A percentile compares a stretch with the other conserved stretches of the same genome.
These are phyloP conservation scores for Suillus variegatus DNA, from an alignment of 768 basidiomycete genomes.

Conservation along the genomic window DNA sequence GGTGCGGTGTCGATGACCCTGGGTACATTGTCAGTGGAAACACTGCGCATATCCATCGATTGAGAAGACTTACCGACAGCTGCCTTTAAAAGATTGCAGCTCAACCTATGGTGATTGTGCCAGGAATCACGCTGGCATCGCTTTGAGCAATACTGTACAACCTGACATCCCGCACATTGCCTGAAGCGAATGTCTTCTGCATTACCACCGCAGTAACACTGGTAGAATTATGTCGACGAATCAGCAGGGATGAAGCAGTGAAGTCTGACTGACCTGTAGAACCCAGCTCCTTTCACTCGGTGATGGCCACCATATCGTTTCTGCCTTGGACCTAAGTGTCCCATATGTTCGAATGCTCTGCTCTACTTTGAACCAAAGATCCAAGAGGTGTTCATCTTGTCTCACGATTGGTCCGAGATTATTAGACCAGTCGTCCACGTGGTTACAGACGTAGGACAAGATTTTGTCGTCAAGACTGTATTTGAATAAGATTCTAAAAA, in stretches of 20 bases:
- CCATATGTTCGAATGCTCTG: background rate
- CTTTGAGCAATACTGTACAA: background rate
- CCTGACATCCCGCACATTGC: conserved; percentile 2
- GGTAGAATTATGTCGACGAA: background rate
- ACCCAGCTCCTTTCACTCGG: background rate
- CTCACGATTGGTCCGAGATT: background rate
- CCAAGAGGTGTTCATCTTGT: background rate
- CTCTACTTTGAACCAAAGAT: background rate
- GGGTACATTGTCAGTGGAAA: background rate
- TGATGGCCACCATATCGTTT: background rate
- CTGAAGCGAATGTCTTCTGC: background rate
- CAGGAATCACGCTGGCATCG: conserved; percentile 1
- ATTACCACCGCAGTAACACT: background rate
- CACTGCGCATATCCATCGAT: background rate
- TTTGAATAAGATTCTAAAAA: background rate
- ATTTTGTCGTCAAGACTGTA: background rate
- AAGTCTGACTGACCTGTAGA: background rate
- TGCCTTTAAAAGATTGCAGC: background rate
- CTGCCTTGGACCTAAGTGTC: background rate
- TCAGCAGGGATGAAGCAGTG: background rate
- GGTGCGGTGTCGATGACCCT: background rate
- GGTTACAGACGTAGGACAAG: background rate
- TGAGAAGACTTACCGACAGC: background rate
- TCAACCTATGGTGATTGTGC: background rate
- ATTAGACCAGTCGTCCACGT: background rate